Base-by-base conservation (phyloP, 768 basidiomycete genomes). In the Suillus clintonianus region DNA sequence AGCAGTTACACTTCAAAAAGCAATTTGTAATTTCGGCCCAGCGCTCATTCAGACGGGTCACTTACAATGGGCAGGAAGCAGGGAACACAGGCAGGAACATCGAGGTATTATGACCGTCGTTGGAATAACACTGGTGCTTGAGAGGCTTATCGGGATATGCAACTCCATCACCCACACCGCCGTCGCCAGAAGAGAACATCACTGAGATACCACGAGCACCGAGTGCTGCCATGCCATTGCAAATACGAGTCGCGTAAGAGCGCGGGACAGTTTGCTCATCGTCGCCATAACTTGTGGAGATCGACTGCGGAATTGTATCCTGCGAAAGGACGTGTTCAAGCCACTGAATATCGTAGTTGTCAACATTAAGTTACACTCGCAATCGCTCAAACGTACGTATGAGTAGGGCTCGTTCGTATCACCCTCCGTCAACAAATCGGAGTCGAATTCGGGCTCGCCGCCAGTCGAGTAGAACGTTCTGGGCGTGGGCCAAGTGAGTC, bases 241-340 rank as follows among this genome's bases (percentile, higher is more conserved):
- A 92, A 24, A 83, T 82, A 55, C 88, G 84, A n/a, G 45, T 67
- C 10, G 89, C 88, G 67, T 82, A 89, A 61, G 73, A 78, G 56
- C 70, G 59, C 19, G 90, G 88, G 27, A 91, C 87, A 86, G 88
- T 86, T 70, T 89, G 89, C 62, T 92, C 91, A 62, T 86, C 83
- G 53, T 92, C 90, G 3, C 82, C 87, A 70, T 92, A 92, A 66
- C 87, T 89, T 0, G 89, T 91, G 0, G 89, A 89, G 45, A 92
- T 89, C 7, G 85, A 78, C 64, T 85, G 81, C 15, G 89, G 88
- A 3, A 82, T 72, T 47, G 77, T 70, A 11, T 74, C 60, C 24
- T 84, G 81, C 17, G 65, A 67, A 0, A 85, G 74, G 24, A 90
- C 71, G 64, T 82, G 87, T 56, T 87, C 80, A 19, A 92, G 75